Percentiles rank a stretch among this genome's conserved stretches.
Evolutionary conservation across 345 rosid species (phyloP).

Genomic region (Hevea brasiliensis): DNA sequence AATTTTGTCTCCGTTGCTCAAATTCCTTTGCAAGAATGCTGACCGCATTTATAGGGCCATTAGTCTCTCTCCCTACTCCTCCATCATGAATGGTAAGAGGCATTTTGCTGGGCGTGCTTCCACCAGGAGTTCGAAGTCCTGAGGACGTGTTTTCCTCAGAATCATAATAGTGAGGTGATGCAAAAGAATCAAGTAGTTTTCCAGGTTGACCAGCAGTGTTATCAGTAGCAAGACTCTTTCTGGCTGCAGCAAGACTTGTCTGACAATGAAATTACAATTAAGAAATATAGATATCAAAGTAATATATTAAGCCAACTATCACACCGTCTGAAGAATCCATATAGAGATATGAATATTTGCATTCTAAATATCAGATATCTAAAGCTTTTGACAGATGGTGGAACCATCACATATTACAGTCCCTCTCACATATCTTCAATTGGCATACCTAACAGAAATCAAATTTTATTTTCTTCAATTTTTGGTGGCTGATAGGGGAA

Average conservation of each 20-base stretch:
- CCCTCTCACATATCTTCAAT: too few relatives aligned
- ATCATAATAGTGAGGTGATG: constrained; percentile 62
- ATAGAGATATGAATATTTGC: neutral
- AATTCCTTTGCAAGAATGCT: constrained; percentile 66
- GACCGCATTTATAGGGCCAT: constrained; percentile 52
- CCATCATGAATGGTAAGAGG: constrained; percentile 39
- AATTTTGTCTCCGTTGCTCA: constrained; percentile 63
- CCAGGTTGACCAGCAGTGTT: constrained; percentile 45
- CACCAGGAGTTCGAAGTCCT: constrained; percentile 67
- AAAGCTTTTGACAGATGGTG: neutral
- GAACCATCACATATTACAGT: neutral
- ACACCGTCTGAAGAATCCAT: neutral
- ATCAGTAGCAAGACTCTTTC: constrained; percentile 67
- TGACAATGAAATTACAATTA: constrained; percentile 31
- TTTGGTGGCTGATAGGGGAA: neutral
- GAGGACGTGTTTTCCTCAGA: constrained; percentile 63
- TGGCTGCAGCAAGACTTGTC: constrained; percentile 80
- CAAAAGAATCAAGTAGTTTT: constrained; percentile 48
- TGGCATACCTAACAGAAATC: too few relatives aligned
- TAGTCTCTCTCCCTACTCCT: constrained; percentile 51
- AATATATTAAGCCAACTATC: constrained; percentile 3
- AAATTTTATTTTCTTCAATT: neutral
- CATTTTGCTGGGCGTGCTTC: constrained; percentile 50
- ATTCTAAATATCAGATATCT: neutral
- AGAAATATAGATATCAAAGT: neutral